A percentile compares a stretch with the other conserved stretches of the same genome.
phyloP scores from a whole-genome alignment of 2,329 filamentous ascomycete species.

The Chrysosphaeria jannelii region DNA sequence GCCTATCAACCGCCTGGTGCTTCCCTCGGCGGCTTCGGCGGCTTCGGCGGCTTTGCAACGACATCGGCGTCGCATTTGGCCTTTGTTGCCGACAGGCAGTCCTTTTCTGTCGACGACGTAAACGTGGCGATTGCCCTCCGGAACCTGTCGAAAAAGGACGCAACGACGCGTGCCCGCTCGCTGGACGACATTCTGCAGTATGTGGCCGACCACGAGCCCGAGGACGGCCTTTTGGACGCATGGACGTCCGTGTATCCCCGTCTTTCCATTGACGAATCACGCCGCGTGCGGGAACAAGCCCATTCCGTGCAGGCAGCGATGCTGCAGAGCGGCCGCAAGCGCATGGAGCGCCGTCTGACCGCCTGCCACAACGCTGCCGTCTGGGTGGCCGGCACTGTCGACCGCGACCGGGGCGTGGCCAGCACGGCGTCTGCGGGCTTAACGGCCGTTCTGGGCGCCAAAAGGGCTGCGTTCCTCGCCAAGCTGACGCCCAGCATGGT shows the following conservation, averaged over 20 bases:
- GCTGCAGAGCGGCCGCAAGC: conserved; percentile 37
- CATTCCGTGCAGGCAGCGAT: conserved; percentile 41
- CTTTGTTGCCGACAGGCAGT: conserved; percentile 62
- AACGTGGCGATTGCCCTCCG: conserved; percentile 77
- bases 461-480: conserved; percentile 45
- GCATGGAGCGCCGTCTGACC: conserved; percentile 53
- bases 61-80: conserved; percentile 27
- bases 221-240: conserved; percentile 59
- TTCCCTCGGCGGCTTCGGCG: conserved; percentile 5
- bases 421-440: conserved; percentile 54
- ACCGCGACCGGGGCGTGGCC: conserved; percentile 49
- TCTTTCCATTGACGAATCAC: conserved; percentile 65
- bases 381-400: conserved; percentile 79
- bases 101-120: conserved; percentile 52
- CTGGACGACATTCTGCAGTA: conserved; percentile 54
- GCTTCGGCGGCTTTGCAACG: conserved; percentile 14
- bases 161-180: conserved; percentile 69
- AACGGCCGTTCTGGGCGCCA: conserved; percentile 51
- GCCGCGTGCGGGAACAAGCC: conserved; percentile 62
- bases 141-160: conserved; percentile 75
- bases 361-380: conserved; percentile 40
- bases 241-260: conserved; percentile 75
- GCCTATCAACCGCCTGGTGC: no score
- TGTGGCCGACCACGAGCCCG: conserved; percentile 28
- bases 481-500: conserved; percentile 57